Percentiles rank a stretch among this genome's conserved stretches.
Conservation (phyloP, 2,329 filamentous ascomycete genomes). For the Ciborinia camelliae region DNA sequence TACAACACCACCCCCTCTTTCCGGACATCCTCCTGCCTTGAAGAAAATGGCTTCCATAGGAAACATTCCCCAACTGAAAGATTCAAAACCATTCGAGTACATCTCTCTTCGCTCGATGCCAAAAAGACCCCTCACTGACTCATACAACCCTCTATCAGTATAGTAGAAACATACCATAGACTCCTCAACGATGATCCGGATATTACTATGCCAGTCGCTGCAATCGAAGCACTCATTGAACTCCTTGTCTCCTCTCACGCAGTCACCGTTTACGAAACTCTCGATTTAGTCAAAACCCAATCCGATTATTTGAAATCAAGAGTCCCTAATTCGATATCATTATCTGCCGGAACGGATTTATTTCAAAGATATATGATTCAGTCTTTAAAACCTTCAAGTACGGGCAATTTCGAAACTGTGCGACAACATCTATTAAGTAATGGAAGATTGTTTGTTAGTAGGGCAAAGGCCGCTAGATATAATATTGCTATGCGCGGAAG, state of each 20-base stretch:
- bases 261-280: constrained; percentile 89
- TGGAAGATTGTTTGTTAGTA: constrained; percentile 77
- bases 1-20: constrained; percentile 34
- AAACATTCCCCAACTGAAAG: constrained; percentile 27
- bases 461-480: constrained; percentile 80
- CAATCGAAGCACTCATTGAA: constrained; percentile 86
- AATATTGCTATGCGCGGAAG: constrained; percentile 78
- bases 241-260: constrained; percentile 76
- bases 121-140: constrained; percentile 24
- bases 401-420: constrained; percentile 74
- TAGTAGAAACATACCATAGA: constrained; percentile 62
- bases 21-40: constrained; percentile 32
- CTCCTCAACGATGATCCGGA: constrained; percentile 70
- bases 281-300: constrained; percentile 76
- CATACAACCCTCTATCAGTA: constrained; percentile 37
- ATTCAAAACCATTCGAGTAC: constrained; percentile 35
- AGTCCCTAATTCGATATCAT: constrained; percentile 83
- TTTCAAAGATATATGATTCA: constrained; percentile 92
- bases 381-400: constrained; percentile 51
- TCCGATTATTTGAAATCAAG: constrained; percentile 73
- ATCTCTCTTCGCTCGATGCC: neutral
- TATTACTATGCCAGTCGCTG: constrained; percentile 91
- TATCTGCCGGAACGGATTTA: constrained; percentile 90
- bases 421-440: constrained; percentile 81
- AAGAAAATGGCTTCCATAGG: constrained; percentile 35